phyloP scores from a whole-genome alignment of 192 early-diverging fungal species.

The Backusella tuberculispora region DNA sequence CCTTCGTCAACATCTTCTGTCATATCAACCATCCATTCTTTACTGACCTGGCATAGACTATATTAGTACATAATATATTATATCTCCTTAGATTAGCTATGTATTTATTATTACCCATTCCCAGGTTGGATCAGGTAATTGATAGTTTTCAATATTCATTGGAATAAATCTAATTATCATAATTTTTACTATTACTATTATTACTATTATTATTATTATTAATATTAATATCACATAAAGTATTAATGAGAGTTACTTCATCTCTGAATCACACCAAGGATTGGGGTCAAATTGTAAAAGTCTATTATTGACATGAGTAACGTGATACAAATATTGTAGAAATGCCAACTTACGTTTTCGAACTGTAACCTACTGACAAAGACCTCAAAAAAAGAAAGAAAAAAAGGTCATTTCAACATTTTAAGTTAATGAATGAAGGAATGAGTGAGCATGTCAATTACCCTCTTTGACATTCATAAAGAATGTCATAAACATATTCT shows the following conservation, averaged over 20 bases:
- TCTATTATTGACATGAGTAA: conserved; percentile 16
- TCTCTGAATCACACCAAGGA: conserved; percentile 53
- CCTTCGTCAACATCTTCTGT: conserved; percentile 63
- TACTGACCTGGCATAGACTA: conserved; percentile 36
- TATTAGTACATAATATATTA: neutral
- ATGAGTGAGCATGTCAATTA: conserved; percentile 14
- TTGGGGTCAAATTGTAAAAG: conserved; percentile 56
- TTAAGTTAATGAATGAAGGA: neutral
- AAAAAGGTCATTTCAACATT: conserved; percentile 5
- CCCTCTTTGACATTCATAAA: conserved; percentile 52
- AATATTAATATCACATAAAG: neutral
- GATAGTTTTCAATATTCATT: conserved; percentile 52
- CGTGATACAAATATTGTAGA: neutral
- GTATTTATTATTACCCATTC: conserved; percentile 48
- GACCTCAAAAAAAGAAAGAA: conserved; percentile 24
- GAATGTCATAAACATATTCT: conserved; percentile 43
- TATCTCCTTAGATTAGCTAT: neutral
- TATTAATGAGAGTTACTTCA: conserved; percentile 35
- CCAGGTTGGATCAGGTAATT: conserved; percentile 58
- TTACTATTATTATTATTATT: neutral
- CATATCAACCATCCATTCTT: conserved; percentile 63
- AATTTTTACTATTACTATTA: neutral
- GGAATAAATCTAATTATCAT: conserved; percentile 41
- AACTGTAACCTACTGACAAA: conserved; percentile 53
- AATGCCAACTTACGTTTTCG: conserved; percentile 46